These are phyloP conservation scores for Plasmodium berghei DNA, from an alignment of 169 alveolate genomes.

Conservation along the genomic window DNA sequence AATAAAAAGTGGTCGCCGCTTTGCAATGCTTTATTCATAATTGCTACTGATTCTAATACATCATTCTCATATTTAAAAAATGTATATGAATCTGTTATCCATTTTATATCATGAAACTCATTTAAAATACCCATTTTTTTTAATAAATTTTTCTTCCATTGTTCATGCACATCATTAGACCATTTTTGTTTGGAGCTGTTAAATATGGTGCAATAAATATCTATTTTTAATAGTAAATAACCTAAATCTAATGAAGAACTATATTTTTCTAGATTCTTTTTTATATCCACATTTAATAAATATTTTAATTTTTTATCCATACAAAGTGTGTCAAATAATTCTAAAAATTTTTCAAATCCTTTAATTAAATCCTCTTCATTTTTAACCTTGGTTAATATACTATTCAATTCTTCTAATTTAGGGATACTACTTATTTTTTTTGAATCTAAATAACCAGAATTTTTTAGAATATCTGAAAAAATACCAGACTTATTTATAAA, in stretches of 20 bases:
- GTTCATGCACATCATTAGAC: conserved; percentile 38
- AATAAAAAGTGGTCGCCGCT: conserved; percentile 43
- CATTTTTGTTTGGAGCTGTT: conserved; percentile 30
- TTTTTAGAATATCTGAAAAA: conserved; percentile 44
- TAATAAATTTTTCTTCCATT: conserved; percentile 54
- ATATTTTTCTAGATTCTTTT: conserved; percentile 37
- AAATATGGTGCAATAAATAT: conserved; percentile 29
- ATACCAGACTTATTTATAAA: conserved; percentile 74
- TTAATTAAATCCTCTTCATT: conserved; percentile 46
- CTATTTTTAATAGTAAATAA: conserved; percentile 43
- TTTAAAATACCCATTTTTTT: conserved; percentile 68
- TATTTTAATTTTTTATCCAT: conserved; percentile 54
- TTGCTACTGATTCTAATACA: conserved; percentile 52
- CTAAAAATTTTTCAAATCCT: conserved; percentile 47
- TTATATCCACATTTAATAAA: conserved; percentile 36
- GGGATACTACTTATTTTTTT: conserved; percentile 32
- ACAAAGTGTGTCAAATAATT: conserved; percentile 54
- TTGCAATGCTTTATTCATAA: conserved; percentile 55
- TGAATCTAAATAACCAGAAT: conserved; percentile 32
- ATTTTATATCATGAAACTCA: conserved; percentile 62
- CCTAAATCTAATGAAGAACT: conserved; percentile 37
- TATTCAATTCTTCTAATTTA: conserved; percentile 54
- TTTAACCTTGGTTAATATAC: conserved; percentile 18
- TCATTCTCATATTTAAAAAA: conserved; percentile 56
- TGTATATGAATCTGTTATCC: conserved; percentile 61